Conservation (phyloP, 2,329 filamentous ascomycete species). For the Pestalotiopsis sp. region DNA sequence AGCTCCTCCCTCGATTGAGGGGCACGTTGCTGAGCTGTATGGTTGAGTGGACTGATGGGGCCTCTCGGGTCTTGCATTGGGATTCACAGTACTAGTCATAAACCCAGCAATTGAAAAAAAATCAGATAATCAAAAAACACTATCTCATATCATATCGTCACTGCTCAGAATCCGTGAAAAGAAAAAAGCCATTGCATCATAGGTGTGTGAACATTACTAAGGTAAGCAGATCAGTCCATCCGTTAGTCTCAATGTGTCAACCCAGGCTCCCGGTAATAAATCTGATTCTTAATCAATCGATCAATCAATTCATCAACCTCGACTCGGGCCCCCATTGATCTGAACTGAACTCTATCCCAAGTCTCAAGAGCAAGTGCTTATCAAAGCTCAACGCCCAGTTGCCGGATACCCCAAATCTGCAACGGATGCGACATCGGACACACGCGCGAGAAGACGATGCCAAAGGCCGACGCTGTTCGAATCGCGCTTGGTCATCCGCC, state of each 20-base stretch:
- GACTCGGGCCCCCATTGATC: not conserved
- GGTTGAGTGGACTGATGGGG: constrained; percentile 9
- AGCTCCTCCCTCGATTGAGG: not conserved
- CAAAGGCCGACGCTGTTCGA: not conserved
- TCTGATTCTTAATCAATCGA: not conserved
- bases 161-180: not conserved
- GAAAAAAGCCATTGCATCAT: constrained; percentile 7
- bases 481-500: constrained; percentile 3
- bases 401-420: not conserved
- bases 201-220: not conserved
- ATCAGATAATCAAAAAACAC: not conserved
- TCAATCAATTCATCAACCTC: not conserved
- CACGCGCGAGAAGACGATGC: not conserved
- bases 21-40: constrained; percentile 10
- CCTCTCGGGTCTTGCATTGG: not conserved
- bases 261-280: not conserved
- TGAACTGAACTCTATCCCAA: not conserved
- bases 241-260: not conserved
- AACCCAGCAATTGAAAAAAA: not conserved
- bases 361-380: not conserved
- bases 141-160: not conserved
- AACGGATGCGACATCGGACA: constrained; percentile 11
- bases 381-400: not conserved
- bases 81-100: not conserved
- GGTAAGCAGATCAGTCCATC: not conserved